These are phyloP conservation scores for Heterobasidion occidentale DNA, from an alignment of 1,284 basidiomycete genomes.

Conservation along the genomic window DNA sequence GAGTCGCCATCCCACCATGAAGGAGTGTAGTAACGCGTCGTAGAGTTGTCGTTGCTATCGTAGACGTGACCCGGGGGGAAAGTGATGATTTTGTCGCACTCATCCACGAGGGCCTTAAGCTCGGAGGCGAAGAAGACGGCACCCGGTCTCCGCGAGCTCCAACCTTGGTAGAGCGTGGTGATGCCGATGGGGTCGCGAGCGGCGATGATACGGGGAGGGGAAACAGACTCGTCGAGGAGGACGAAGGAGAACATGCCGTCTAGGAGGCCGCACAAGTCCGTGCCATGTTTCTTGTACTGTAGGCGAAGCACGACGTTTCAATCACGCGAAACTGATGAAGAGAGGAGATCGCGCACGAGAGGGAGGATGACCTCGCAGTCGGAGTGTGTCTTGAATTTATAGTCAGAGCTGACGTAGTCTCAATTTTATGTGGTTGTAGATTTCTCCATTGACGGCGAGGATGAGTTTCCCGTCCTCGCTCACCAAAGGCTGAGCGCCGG, in stretches of 20 bases:
- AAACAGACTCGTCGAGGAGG: slow-evolving; percentile 86
- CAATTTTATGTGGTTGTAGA: slow-evolving; percentile 94
- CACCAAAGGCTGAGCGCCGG: slow-evolving; percentile 92
- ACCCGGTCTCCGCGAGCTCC: slow-evolving; percentile 80
- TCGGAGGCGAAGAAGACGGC: slow-evolving; percentile 93
- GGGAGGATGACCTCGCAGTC: slow-evolving; percentile 98
- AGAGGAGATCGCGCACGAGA: slow-evolving; percentile 47
- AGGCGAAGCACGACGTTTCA: not conserved
- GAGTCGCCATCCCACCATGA: slow-evolving; percentile 80
- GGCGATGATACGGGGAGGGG: slow-evolving; percentile 87
- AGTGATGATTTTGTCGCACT: slow-evolving; percentile 91
- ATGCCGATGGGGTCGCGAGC: slow-evolving; percentile 98
- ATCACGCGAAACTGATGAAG: not conserved
- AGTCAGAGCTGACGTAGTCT: slow-evolving; percentile 55
- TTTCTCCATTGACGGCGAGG: slow-evolving; percentile 97
- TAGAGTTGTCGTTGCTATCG: slow-evolving; percentile 74
- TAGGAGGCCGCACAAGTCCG: slow-evolving; percentile 70
- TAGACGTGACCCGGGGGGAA: slow-evolving; percentile 98
- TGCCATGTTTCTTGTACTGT: slow-evolving; percentile 82
- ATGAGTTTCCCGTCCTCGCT: slow-evolving; percentile 83
- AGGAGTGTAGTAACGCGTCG: slow-evolving; percentile 80
- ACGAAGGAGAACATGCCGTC: slow-evolving; percentile 99
- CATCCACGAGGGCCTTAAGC: slow-evolving; percentile 87
- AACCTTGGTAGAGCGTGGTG: slow-evolving; percentile 97
- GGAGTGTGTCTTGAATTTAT: slow-evolving; percentile 94